Evolutionary conservation across 2,329 filamentous ascomycete genomes (phyloP), one percentile per base, ranked within the genome.

Genomic region (Aspergillus sp.): DNA sequence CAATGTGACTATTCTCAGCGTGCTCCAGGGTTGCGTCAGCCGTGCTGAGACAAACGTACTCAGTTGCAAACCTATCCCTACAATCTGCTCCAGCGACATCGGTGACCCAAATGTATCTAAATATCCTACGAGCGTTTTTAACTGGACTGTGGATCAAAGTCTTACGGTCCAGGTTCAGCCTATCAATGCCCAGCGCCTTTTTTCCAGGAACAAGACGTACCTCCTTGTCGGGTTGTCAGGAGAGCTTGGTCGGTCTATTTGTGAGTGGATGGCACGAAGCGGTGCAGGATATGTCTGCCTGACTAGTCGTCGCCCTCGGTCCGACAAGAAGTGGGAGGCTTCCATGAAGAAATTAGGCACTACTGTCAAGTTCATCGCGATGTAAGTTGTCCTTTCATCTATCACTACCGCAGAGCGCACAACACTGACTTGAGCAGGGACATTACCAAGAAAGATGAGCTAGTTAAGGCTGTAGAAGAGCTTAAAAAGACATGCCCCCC

Each of bases 401-500:
- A n/a, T n/a, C n/a, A n/a, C n/a, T n/a, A n/a, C n/a, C n/a, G n/a
- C n/a, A n/a, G n/a, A n/a, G n/a, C n/a, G n/a, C n/a, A n/a, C n/a
- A n/a, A n/a, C n/a, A n/a, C n/a, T n/a, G n/a, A n/a, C n/a, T n/a
- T n/a, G n/a, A n/a, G n/a, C n/a, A n/a, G n/a, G n/a, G 54, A 51
- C 19, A 50, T 50, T 11, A 47, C 41, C 2, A 34, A 35, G 9
- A 13, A 4, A 7, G n/a, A 7, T 27, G 6, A 8, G n/a, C n/a
- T n/a, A n/a, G n/a, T n/a, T n/a, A n/a, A n/a, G n/a, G n/a, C n/a
- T n/a, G n/a, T n/a, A n/a, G n/a, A 33, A 2, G 11, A 58, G 10
- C 55, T 66, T 4, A 43, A 34, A 4, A 32, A 41, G 32, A 51
- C 51, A 1, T 52, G 59, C 44, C 66, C 66, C 4, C 50, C 54